These are phyloP conservation scores for Cladosporium sp. DNA, from an alignment of 2,329 filamentous ascomycete genomes.

Conservation along the genomic window DNA sequence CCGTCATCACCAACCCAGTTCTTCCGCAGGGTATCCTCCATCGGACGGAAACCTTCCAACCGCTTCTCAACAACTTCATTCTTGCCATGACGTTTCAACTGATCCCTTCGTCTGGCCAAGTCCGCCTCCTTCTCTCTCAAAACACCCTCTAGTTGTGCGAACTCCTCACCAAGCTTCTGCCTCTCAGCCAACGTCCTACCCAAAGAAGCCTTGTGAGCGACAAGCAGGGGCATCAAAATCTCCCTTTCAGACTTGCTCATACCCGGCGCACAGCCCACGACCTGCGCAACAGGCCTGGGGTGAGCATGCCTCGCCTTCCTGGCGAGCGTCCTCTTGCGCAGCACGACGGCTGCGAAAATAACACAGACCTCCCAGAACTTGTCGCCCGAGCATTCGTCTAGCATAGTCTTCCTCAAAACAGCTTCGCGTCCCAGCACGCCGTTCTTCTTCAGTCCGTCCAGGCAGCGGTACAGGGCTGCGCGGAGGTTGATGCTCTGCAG, in stretches of 20 bases:
- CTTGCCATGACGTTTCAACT: background rate
- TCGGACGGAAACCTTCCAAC: constrained; percentile 20
- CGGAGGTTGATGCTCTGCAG: constrained; percentile 88
- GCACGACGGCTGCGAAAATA: constrained; percentile 75
- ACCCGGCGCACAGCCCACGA: constrained; percentile 44
- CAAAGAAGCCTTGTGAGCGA: constrained; percentile 70
- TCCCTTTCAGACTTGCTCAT: constrained; percentile 31
- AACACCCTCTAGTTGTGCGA: constrained; percentile 60
- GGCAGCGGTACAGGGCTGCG: constrained; percentile 71
- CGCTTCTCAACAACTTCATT: constrained; percentile 22
- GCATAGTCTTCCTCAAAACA: constrained; percentile 85
- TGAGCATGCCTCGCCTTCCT: constrained; percentile 41
- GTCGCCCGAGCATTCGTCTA: constrained; percentile 93
- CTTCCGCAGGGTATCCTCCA: constrained; percentile 60
- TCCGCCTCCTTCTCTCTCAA: constrained; percentile 36
- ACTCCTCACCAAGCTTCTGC: constrained; percentile 55
- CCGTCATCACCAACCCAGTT: constrained; percentile 76
- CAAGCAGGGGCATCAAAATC: constrained; percentile 59
- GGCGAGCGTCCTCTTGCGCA: constrained; percentile 58
- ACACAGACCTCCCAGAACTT: constrained; percentile 83
- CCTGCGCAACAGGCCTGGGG: constrained; percentile 42
- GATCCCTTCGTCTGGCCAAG: constrained; percentile 45
- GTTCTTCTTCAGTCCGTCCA: constrained; percentile 85
- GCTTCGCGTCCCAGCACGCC: constrained; percentile 75
- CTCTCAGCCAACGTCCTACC: constrained; percentile 57